Percentiles rank a stretch among this genome's conserved stretches.
Evolutionary conservation across 768 basidiomycete species (phyloP).

Genomic region (Lactifluus subvellereus): DNA sequence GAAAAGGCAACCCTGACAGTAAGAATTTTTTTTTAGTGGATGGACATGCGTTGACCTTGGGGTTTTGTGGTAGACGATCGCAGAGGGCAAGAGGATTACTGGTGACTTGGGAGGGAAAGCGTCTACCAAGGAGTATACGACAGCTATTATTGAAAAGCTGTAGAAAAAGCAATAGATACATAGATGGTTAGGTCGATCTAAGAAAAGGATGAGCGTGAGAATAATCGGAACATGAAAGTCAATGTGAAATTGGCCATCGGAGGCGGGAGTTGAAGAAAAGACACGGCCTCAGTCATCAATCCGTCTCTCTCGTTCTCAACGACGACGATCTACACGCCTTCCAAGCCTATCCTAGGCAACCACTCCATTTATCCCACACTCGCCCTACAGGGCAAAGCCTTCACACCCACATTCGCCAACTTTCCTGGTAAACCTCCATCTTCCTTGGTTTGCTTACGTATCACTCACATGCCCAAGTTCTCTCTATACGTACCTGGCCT

Average conservation of each 20-base stretch:
- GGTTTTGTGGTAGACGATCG: slow-evolving; percentile 66
- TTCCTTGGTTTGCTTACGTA: slow-evolving; percentile 11
- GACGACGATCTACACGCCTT: slow-evolving; percentile 32
- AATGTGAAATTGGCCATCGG: neutral
- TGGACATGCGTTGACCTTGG: slow-evolving; percentile 8
- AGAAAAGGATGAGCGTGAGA: slow-evolving; percentile 17
- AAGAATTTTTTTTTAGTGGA: slow-evolving; percentile 16
- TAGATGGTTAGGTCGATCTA: neutral
- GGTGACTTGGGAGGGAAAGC: slow-evolving; percentile 94
- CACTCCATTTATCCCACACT: slow-evolving; percentile 63
- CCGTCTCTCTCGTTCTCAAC: slow-evolving; percentile 25
- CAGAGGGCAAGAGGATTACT: slow-evolving; percentile 92
- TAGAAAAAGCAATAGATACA: neutral
- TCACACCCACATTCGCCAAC: slow-evolving; percentile 42
- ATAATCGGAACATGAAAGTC: slow-evolving; percentile 23
- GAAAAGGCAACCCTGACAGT: slow-evolving; percentile 88
- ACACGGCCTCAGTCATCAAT: neutral
- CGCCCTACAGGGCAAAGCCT: slow-evolving; percentile 88
- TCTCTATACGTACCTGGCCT: slow-evolving; percentile 19
- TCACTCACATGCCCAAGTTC: neutral
- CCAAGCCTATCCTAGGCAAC: slow-evolving; percentile 51
- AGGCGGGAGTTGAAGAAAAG: neutral
- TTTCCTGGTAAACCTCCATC: slow-evolving; percentile 37
- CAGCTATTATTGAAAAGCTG: slow-evolving; percentile 78
- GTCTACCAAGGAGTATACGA: slow-evolving; percentile 82